A percentile compares a stretch with the other conserved stretches of the same genome.
Conservation (phyloP, 129 eudicot species). For the Solidago caesia region DNA sequence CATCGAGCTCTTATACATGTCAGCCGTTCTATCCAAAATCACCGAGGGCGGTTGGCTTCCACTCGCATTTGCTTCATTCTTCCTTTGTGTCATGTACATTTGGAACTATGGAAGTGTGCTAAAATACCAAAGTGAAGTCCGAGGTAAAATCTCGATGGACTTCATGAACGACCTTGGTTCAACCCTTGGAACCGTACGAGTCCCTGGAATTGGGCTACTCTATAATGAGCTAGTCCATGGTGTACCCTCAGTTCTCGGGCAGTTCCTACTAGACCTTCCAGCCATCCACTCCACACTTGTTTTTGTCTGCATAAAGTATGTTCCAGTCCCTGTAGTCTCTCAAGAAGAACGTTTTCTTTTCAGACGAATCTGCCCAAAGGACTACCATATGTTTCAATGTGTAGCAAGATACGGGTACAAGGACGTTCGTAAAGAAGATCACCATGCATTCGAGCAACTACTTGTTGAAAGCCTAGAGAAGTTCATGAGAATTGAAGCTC, state of each 20-base stretch:
- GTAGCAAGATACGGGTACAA: constrained; percentile 90
- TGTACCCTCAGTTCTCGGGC: constrained; percentile 85
- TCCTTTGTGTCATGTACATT: constrained; percentile 79
- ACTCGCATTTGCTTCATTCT: constrained; percentile 68
- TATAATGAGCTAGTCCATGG: constrained; percentile 94
- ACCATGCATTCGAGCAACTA: constrained; percentile 77
- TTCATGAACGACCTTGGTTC: constrained; percentile 83
- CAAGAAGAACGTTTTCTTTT: constrained; percentile 92
- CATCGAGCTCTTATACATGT: constrained; percentile 71
- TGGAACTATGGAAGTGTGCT: constrained; percentile 98
- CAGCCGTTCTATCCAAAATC: constrained; percentile 83
- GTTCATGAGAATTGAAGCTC: constrained; percentile 81
- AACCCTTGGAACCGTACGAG: constrained; percentile 78
- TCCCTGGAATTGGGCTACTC: constrained; percentile 80
- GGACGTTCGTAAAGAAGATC: constrained; percentile 90
- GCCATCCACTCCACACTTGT: constrained; percentile 85
- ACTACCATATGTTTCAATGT: constrained; percentile 91
- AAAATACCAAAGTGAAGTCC: constrained; percentile 83
- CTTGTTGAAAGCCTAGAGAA: constrained; percentile 72
- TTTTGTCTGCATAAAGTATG: constrained; percentile 85
- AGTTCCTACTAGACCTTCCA: constrained; percentile 72
- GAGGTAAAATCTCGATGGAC: constrained; percentile 79
- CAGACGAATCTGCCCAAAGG: constrained; percentile 82
- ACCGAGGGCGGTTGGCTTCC: constrained; percentile 97
- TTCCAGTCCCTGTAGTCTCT: constrained; percentile 84